Evolutionary conservation across 2,329 filamentous ascomycete genomes (phyloP), one percentile per base, ranked within the genome.

Genomic region (Hortaea werneckii): DNA sequence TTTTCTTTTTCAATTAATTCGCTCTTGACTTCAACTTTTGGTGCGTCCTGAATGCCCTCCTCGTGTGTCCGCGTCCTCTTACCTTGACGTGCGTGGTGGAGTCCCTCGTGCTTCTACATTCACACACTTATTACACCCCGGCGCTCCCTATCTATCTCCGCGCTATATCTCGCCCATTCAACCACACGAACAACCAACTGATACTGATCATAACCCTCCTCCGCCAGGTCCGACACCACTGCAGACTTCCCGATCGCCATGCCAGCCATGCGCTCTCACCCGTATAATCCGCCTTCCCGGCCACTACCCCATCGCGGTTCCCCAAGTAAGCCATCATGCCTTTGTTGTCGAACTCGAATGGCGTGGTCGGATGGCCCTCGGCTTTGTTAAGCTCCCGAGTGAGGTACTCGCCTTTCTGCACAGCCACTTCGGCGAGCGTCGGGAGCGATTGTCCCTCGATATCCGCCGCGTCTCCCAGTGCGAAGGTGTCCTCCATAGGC

Each of bases 261-360:
- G 67, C 67, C 34, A 71, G 32, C 69, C 68, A 72, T 3, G 69
- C 69, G 20, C 57, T 54, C 6, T 60, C 49, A 0, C 68, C 68
- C 6, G 66, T 70, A 65, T 65, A 71, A 13, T 67, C 59, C 5
- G 61, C 51, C 26, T 59, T 56, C 3, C 67, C 67, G 2, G 58
- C 63, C 5, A 69, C 62, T 35, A 72, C 60, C 0, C 68, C 68
- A 47, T 71, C 68, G 9, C 60, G 59, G n/a, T 57, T 50, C 2
- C 69, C 69, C 26, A 70, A 56, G 48, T 71, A 72, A 1, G 66
- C 64, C 34, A 71, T 50, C 10, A 65, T 54, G 0, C 61, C 58
- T 40, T 61, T 65, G 38, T 68, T 60, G 44, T 65, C 55, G 47
- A 69, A 70, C 44, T 61, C 54, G 50, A 70, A 71, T 4, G 60